A percentile compares a stretch with the other conserved stretches of the same genome.
phyloP scores from a whole-genome alignment of 2,329 filamentous ascomycete species.

The Alternaria gaisen region DNA sequence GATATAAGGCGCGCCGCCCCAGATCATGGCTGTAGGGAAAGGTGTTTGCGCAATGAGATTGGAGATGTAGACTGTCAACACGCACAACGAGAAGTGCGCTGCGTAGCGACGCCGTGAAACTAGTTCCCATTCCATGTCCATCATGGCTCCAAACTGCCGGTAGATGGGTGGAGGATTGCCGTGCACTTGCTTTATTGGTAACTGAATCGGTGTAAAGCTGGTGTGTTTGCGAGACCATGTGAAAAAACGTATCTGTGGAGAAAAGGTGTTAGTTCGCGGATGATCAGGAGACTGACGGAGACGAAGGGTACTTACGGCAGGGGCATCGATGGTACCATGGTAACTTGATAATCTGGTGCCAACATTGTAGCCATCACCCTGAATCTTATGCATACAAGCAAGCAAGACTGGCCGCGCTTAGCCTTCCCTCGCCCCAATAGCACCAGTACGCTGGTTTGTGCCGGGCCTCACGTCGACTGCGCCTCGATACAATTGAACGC shows the following conservation, averaged over 20 bases:
- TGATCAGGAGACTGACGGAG: neutral
- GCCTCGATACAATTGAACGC: no score
- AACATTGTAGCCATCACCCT: neutral
- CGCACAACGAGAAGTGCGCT: neutral
- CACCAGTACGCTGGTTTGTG: no score
- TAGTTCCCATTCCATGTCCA: neutral
- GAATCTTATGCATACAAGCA: no score
- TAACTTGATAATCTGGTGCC: neutral
- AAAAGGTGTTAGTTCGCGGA: neutral
- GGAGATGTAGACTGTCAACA: neutral
- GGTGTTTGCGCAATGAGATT: neutral
- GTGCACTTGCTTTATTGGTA: neutral
- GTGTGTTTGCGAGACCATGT: neutral
- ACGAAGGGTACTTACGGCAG: neutral
- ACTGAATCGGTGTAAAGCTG: neutral
- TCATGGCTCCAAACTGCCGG: neutral
- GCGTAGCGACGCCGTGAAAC: neutral
- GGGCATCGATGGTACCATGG: neutral
- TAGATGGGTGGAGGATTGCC: neutral
- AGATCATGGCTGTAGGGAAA: neutral
- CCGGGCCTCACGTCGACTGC: no score
- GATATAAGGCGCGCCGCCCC: neutral
- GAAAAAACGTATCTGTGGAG: neutral
- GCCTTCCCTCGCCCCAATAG: no score
- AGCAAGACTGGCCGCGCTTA: no score